Conservation (phyloP, 1,139 yeast species). For the Diutina ranongensis region DNA sequence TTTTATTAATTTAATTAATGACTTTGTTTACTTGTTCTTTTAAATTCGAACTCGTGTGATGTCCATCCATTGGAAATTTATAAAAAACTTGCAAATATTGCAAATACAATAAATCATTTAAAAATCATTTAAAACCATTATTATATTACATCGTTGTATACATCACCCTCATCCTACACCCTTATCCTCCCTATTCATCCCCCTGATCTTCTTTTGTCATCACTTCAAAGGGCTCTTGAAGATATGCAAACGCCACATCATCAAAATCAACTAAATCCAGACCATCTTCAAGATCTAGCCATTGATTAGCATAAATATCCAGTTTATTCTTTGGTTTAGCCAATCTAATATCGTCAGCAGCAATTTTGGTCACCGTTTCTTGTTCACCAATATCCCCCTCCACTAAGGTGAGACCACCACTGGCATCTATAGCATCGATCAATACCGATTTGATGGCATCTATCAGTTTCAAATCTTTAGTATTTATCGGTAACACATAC, state of each 20-base stretch:
- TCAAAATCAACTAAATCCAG: constrained; percentile 24
- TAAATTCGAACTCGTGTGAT: too few relatives aligned
- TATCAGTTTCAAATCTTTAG: constrained; percentile 15
- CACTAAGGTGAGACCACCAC: constrained; percentile 32
- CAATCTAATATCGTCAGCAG: neutral
- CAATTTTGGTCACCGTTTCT: neutral
- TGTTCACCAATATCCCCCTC: constrained; percentile 12
- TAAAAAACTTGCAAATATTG: neutral
- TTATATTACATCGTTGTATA: too few relatives aligned
- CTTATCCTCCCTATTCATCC: too few relatives aligned
- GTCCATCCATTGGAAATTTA: too few relatives aligned
- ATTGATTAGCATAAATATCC: constrained; percentile 1
- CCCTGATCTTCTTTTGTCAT: constrained; percentile 18
- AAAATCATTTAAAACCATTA: too few relatives aligned
- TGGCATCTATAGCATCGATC: constrained; percentile 25
- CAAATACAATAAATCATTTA: too few relatives aligned
- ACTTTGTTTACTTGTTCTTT: too few relatives aligned
- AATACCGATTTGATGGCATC: constrained; percentile 22
- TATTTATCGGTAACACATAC: constrained; percentile 25
- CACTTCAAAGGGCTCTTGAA: constrained; percentile 39
- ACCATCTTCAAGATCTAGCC: neutral
- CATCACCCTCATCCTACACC: too few relatives aligned
- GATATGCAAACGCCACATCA: constrained; percentile 47
- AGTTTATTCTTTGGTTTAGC: constrained; percentile 3
- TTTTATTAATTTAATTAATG: too few relatives aligned